phyloP scores from a whole-genome alignment of 1,284 basidiomycete genomes.

The Calocybe gambosa region DNA sequence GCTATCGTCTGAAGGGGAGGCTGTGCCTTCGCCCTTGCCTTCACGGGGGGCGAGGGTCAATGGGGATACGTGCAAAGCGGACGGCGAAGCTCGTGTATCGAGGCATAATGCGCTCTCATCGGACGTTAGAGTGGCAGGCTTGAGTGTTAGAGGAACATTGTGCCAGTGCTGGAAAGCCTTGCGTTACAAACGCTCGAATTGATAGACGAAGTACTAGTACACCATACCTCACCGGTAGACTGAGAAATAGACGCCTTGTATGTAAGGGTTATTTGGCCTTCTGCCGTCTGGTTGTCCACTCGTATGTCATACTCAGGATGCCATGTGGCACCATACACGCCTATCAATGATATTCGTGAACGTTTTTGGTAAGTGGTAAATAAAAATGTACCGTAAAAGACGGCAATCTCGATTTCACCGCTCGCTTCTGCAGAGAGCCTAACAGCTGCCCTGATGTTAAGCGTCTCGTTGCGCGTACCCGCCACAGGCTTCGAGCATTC shows the following conservation, averaged over 20 bases:
- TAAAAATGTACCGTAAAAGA: slow-evolving; percentile 30
- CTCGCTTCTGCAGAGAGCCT: slow-evolving; percentile 21
- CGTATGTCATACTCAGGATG: slow-evolving; percentile 32
- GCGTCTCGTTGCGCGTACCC: background rate
- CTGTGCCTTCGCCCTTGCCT: background rate
- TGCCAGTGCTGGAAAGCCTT: slow-evolving; percentile 18
- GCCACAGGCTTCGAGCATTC: slow-evolving; percentile 4
- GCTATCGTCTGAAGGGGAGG: background rate
- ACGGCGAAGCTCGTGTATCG: background rate
- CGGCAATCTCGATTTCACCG: slow-evolving; percentile 24
- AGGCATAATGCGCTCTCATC: slow-evolving; percentile 20
- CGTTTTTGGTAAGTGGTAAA: too few relatives aligned
- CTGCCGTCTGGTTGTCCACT: slow-evolving; percentile 27
- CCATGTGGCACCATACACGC: slow-evolving; percentile 30
- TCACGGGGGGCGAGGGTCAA: background rate
- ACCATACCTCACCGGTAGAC: slow-evolving; percentile 29
- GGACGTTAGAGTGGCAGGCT: slow-evolving; percentile 26
- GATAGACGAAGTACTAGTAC: background rate
- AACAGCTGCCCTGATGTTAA: slow-evolving; percentile 17
- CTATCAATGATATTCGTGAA: slow-evolving; percentile 16
- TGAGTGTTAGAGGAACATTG: slow-evolving; percentile 25
- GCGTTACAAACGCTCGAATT: background rate
- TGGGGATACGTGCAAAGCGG: background rate
- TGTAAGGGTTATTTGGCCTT: slow-evolving; percentile 26
- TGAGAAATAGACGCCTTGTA: slow-evolving; percentile 35